Percentiles rank a stretch among this genome's conserved stretches.
These are phyloP conservation scores for Jamesozyma rosinii DNA, from an alignment of 805 yeast genomes.

Conservation along the genomic window DNA sequence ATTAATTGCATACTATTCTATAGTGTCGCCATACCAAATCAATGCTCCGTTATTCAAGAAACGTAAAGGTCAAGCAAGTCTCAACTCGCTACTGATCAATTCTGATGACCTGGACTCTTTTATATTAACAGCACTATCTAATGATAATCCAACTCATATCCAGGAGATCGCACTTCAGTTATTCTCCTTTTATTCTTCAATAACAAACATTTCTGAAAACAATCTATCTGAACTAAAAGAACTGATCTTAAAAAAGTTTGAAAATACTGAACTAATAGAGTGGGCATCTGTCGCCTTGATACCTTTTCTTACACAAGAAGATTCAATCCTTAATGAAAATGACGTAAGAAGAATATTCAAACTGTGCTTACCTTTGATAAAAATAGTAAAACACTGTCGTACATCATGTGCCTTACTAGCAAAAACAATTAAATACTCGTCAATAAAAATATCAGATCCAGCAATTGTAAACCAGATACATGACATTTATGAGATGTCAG, in stretches of 20 bases:
- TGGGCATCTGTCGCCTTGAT: constrained; percentile 20
- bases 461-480: constrained; percentile 39
- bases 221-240: constrained; percentile 6
- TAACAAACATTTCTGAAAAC: constrained; percentile 1
- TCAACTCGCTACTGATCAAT: constrained; percentile 8
- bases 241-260: constrained; percentile 11
- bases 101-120: constrained; percentile 14
- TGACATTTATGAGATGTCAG: constrained; percentile 44
- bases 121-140: constrained; percentile 11
- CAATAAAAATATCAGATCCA: constrained; percentile 27
- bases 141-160: constrained; percentile 1
- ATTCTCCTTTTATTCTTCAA: constrained; percentile 11
- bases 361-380: constrained; percentile 31
- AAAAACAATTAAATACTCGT: constrained; percentile 15
- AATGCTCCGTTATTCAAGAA: constrained; percentile 16
- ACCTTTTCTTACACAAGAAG: constrained; percentile 15
- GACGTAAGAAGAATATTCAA: constrained; percentile 21
- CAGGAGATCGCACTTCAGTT: constrained; percentile 18
- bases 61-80: constrained; percentile 10
- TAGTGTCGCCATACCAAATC: not conserved
- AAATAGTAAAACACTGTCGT: constrained; percentile 14
- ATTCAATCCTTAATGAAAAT: constrained; percentile 6
- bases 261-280: constrained; percentile 8
- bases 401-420: constrained; percentile 22
- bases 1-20: constrained; percentile 11